These are phyloP conservation scores for Litsea cubeba DNA, from an alignment of 164 flowering plant genomes.

Conservation along the genomic window DNA sequence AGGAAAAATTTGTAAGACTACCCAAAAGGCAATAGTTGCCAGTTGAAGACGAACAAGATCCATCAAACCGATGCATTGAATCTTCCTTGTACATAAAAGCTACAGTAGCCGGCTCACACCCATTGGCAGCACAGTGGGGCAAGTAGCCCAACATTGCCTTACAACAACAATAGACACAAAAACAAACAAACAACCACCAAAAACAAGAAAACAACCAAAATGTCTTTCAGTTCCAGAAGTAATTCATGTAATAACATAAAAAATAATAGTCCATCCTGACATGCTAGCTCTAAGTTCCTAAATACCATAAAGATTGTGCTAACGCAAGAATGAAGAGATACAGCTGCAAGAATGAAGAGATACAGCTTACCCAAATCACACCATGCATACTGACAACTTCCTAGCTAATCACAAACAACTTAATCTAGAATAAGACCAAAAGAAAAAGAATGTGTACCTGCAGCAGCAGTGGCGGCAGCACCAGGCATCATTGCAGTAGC, in stretches of 20 bases:
- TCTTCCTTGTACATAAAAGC: slow-evolving; percentile 93
- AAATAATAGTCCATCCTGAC: slow-evolving; percentile 22
- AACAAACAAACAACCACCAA: slow-evolving; percentile 93
- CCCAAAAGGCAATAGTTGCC: slow-evolving; percentile 78
- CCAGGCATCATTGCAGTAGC: slow-evolving; percentile 61
- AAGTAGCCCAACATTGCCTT: slow-evolving; percentile 95
- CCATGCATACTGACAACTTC: slow-evolving; percentile 58
- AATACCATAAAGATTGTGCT: not conserved
- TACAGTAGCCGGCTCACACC: slow-evolving; percentile 98
- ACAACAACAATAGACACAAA: slow-evolving; percentile 79
- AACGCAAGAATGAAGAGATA: slow-evolving; percentile 21
- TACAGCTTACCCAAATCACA: slow-evolving; percentile 71
- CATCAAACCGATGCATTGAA: slow-evolving; percentile 80
- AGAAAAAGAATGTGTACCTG: slow-evolving; percentile 38
- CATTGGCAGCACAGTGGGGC: slow-evolving; percentile 97
- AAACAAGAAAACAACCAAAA: slow-evolving; percentile 73
- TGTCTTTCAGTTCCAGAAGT: slow-evolving; percentile 72
- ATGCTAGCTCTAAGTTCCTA: slow-evolving; percentile 16
- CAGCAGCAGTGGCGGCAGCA: slow-evolving; percentile 33
- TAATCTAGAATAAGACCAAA: slow-evolving; percentile 7
- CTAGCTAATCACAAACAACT: slow-evolving; percentile 45
- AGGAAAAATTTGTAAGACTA: slow-evolving; percentile 59
- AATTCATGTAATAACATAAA: slow-evolving; percentile 37
- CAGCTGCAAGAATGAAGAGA: slow-evolving; percentile 31
- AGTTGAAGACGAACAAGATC: slow-evolving; percentile 86